A percentile compares a stretch with the other conserved stretches of the same genome.
Evolutionary conservation across 148 eudicot species (phyloP).

Genomic region (Rhododendron simsii): DNA sequence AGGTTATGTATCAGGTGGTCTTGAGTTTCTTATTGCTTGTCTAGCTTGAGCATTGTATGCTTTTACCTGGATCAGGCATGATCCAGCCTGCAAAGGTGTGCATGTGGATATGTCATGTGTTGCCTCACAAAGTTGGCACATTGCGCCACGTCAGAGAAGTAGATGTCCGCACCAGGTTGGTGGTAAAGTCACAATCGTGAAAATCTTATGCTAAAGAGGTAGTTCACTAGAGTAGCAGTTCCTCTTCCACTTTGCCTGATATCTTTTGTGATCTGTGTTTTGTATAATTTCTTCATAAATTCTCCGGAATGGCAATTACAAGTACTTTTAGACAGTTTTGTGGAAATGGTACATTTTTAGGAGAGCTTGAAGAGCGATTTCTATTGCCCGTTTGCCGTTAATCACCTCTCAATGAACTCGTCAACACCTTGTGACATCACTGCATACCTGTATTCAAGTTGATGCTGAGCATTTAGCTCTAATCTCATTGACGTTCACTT

Average conservation of each 20-base stretch:
- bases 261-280: not conserved
- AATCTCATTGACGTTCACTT: not conserved
- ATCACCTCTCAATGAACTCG: not conserved
- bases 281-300: not conserved
- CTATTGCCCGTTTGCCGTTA: not conserved
- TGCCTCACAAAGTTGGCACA: not conserved
- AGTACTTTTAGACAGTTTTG: not conserved
- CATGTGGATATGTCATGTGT: not conserved
- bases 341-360: not conserved
- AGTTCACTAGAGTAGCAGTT: not conserved
- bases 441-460: not conserved
- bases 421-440: not conserved
- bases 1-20: not conserved
- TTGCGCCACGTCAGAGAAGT: not conserved
- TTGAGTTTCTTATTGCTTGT: not conserved
- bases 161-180: not conserved
- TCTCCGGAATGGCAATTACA: not conserved
- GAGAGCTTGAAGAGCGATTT: not conserved
- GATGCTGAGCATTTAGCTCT: not conserved
- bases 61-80: not conserved
- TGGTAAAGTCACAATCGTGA: not conserved
- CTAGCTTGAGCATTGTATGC: not conserved
- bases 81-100: not conserved
- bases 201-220: not conserved
- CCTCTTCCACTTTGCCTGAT: not conserved